Evolutionary conservation across 352 stramenopile species (phyloP).

Genomic region (Hyaloperonospora arabidopsidis): DNA sequence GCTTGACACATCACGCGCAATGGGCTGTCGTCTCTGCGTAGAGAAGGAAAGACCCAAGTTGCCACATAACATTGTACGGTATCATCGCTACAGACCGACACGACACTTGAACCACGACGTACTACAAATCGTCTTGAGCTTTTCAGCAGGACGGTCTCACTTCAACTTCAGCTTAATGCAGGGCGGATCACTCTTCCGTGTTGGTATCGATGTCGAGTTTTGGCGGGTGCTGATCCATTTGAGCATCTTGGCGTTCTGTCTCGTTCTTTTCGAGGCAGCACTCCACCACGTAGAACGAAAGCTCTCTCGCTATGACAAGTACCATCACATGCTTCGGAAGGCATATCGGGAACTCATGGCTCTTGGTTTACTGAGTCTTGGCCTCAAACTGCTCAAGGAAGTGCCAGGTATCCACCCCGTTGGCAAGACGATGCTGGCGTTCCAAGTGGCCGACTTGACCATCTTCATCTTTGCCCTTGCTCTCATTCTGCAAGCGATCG

Average conservation of each 20-base stretch:
- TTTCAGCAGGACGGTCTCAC: slow-evolving; percentile 7
- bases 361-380: slow-evolving; percentile 47
- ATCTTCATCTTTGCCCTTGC: slow-evolving; percentile 50
- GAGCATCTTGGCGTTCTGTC: slow-evolving; percentile 39
- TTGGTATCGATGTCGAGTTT: slow-evolving; percentile 48
- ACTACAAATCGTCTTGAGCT: too few species aligned
- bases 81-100: too few species aligned
- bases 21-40: too few species aligned
- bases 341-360: slow-evolving; percentile 56
- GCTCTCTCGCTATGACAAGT: slow-evolving; percentile 48
- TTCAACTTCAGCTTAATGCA: slow-evolving; percentile 19
- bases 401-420: slow-evolving; percentile 20
- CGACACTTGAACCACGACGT: too few species aligned
- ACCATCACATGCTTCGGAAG: slow-evolving; percentile 63
- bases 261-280: slow-evolving; percentile 40
- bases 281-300: slow-evolving; percentile 48
- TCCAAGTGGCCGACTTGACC: slow-evolving; percentile 46
- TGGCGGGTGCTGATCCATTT: slow-evolving; percentile 44
- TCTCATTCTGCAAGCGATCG: slow-evolving; percentile 43
- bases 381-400: slow-evolving; percentile 47
- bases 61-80: too few species aligned
- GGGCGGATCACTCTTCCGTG: slow-evolving; percentile 42
- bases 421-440: slow-evolving; percentile 35
- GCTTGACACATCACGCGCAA: too few species aligned
- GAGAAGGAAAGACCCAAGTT: too few species aligned